These are phyloP conservation scores for Scheffersomyces quercinus DNA, from an alignment of 1,139 yeast genomes.

Conservation along the genomic window DNA sequence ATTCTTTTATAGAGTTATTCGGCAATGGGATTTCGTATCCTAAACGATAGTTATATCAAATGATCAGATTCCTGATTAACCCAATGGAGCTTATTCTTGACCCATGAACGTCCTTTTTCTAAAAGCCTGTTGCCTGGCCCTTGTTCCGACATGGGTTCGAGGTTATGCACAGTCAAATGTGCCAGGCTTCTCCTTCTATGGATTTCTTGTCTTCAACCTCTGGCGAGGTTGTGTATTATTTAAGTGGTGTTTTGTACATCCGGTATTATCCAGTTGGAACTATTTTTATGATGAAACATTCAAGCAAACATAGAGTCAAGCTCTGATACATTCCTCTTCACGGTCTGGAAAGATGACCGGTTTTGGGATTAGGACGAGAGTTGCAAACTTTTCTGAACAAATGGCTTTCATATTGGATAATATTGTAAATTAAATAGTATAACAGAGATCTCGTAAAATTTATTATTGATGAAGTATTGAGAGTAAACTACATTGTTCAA, in stretches of 20 bases:
- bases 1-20: conserved; percentile 21
- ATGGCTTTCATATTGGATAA: background rate
- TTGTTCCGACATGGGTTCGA: conserved; percentile 12
- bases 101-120: conserved; percentile 53
- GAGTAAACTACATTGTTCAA: too few species aligned
- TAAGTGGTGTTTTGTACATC: conserved; percentile 10
- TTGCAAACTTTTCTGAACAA: conserved; percentile 16
- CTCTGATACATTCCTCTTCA: conserved; percentile 55
- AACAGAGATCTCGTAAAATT: too few species aligned
- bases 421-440: too few species aligned
- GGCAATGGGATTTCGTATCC: conserved; percentile 63
- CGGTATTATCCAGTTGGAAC: background rate
- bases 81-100: conserved; percentile 92
- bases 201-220: conserved; percentile 14
- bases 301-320: conserved; percentile 89
- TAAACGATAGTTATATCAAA: conserved; percentile 84
- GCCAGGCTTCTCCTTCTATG: conserved; percentile 48
- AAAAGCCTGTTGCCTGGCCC: conserved; percentile 28
- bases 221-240: conserved; percentile 25
- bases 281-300: conserved; percentile 65
- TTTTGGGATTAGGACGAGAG: conserved; percentile 44
- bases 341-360: conserved; percentile 53
- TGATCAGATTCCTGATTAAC: conserved; percentile 53
- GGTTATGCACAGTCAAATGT: conserved; percentile 64
- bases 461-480: too few species aligned